phyloP scores from a whole-genome alignment of 768 basidiomycete species.

The Kwoniella botswanensis region DNA sequence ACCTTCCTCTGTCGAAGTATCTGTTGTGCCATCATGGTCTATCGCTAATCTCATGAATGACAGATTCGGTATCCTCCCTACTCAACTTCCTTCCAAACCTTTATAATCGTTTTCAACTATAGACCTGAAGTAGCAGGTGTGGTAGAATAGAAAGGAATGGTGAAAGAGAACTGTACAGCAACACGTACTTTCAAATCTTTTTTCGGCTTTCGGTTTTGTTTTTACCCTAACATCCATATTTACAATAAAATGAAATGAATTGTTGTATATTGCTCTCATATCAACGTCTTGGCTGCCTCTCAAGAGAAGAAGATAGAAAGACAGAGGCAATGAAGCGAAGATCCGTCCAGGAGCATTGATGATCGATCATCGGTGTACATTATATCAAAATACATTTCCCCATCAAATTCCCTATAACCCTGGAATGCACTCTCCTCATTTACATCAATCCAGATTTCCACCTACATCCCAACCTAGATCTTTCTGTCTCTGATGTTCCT shows the following conservation, averaged over 20 bases:
- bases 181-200: too few species aligned
- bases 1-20: too few species aligned
- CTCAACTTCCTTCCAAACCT: constrained; percentile 86
- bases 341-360: too few species aligned
- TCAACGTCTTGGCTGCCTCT: not conserved
- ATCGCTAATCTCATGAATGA: too few species aligned
- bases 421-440: not conserved
- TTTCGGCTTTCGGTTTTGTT: not conserved
- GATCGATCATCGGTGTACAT: too few species aligned
- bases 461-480: constrained; percentile 58
- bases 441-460: constrained; percentile 39
- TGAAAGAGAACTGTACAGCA: too few species aligned
- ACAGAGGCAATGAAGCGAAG: too few species aligned
- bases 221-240: not conserved
- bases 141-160: too few species aligned
- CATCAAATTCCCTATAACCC: not conserved
- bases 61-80: constrained; percentile 77
- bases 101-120: constrained; percentile 63
- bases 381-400: too few species aligned
- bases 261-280: not conserved
- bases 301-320: too few species aligned
- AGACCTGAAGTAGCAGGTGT: too few species aligned
- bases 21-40: too few species aligned
- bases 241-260: not conserved
- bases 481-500: constrained; percentile 58